Base-by-base conservation (phyloP, 2,329 filamentous ascomycete genomes). In the Colletotrichum lini region DNA sequence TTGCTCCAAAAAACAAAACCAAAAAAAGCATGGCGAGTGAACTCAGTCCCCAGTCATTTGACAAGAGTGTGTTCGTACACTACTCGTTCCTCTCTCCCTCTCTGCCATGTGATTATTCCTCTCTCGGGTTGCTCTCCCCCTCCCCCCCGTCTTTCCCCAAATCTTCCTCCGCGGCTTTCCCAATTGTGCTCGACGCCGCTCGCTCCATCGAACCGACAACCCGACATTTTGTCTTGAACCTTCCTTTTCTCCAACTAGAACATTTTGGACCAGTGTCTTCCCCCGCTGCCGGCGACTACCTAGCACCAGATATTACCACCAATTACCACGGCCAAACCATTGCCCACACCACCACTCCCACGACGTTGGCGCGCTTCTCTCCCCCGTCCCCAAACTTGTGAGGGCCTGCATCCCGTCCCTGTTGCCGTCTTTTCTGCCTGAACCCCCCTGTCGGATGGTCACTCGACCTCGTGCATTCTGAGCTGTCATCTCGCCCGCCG, bases 241-340 rank as follows among this genome's bases (percentile, higher is more conserved):
- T 57, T 47, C 50, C 42, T 63, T 44, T 52, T 61, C 58, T 38
- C 38, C 21, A 45, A 21, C 58, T 61, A 38, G 45, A 42, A 42
- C 60, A 45, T 65, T 23, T 35, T 35, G 44, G 44, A 21, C 35
- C 56, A 42, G 16, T 15, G 15, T 59, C 44, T 65, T 30, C 54
- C 35, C 66, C 26, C 52, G n/a, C 52, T 40, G 52, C 54, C 45
- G 38, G 30, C 56, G 15, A 47, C 21, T n/a, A 45, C 44, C n/a
- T 23, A 42, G 45, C 30, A 50, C 30, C 23, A 62, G 50, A 54
- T 59, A 68, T 71, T 71, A 52, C 65, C 68, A 71, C 68, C 68
- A 71, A 71, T 71, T 63, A 63, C 30, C 56, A 63, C 30, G 13
- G 45, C 26, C 44, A 16, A 13, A 15, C 12, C 54, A 8, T 23